Evolutionary conservation across 2,329 filamentous ascomycete genomes (phyloP).

Genomic region (Coniochaeta sp.): DNA sequence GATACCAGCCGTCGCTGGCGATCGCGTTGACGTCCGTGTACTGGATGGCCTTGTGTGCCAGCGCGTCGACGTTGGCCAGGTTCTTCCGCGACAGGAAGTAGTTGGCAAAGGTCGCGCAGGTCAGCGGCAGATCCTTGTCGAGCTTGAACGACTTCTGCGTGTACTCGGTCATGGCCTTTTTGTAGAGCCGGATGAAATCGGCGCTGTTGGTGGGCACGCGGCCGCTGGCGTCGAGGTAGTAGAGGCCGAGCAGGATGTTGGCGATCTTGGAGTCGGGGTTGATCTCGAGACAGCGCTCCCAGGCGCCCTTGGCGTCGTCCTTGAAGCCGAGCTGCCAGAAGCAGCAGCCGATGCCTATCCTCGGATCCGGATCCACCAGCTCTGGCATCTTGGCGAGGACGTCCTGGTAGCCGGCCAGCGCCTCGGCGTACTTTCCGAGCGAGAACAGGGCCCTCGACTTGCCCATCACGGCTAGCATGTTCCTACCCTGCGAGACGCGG

Average conservation of each 20-base stretch:
- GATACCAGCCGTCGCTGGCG: slow-evolving; percentile 95
- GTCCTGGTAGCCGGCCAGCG: slow-evolving; percentile 78
- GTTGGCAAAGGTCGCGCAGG: slow-evolving; percentile 80
- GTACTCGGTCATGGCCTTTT: slow-evolving; percentile 89
- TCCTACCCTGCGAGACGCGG: slow-evolving; percentile 74
- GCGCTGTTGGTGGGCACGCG: slow-evolving; percentile 77
- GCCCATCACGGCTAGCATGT: slow-evolving; percentile 87
- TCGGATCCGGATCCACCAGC: slow-evolving; percentile 85
- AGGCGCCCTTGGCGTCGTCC: slow-evolving; percentile 82
- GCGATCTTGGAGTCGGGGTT: slow-evolving; percentile 79
- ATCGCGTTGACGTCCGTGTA: slow-evolving; percentile 94
- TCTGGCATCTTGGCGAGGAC: slow-evolving; percentile 80
- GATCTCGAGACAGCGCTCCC: slow-evolving; percentile 81
- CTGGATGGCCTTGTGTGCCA: slow-evolving; percentile 90
- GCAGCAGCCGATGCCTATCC: slow-evolving; percentile 93
- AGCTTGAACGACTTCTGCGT: slow-evolving; percentile 90
- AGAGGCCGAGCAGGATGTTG: slow-evolving; percentile 82
- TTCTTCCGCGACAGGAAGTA: slow-evolving; percentile 84
- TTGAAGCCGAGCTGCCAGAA: slow-evolving; percentile 96
- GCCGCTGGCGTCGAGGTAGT: slow-evolving; percentile 81
- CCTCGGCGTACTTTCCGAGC: slow-evolving; percentile 76
- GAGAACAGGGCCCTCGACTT: slow-evolving; percentile 84
- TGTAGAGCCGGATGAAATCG: slow-evolving; percentile 78
- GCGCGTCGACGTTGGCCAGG: slow-evolving; percentile 72
- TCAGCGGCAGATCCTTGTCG: slow-evolving; percentile 84